Conservation (phyloP, 2,329 filamentous ascomycete genomes). For the Sporothrix humicola region DNA sequence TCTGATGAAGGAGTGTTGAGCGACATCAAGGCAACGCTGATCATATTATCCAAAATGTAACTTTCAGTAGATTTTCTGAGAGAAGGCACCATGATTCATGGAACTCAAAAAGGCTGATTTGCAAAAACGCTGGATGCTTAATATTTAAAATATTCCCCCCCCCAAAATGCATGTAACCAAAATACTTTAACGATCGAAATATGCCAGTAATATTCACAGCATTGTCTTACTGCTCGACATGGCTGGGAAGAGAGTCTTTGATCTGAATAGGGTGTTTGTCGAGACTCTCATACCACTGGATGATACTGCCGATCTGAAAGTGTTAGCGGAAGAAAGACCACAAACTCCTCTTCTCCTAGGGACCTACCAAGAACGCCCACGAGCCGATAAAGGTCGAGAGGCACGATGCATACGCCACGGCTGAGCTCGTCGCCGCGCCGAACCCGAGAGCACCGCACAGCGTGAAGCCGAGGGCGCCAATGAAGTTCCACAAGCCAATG, state of each 20-base stretch:
- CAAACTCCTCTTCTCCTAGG: not conserved
- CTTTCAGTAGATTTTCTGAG: not conserved
- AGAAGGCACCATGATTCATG: not conserved
- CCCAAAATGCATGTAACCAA: not conserved
- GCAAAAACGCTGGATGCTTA: no score
- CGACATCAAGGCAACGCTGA: not conserved
- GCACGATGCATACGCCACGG: conserved; percentile 54
- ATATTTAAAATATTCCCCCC: no score
- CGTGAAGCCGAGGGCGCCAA: conserved; percentile 68
- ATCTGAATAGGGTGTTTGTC: conserved; percentile 45
- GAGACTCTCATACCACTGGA: conserved; percentile 46
- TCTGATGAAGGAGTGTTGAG: not conserved
- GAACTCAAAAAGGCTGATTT: no score
- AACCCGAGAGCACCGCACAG: conserved; percentile 64
- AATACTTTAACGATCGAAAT: not conserved
- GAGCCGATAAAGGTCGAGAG: conserved; percentile 58
- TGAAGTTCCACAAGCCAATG: conserved; percentile 68
- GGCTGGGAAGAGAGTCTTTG: conserved; percentile 25
- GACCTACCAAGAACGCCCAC: conserved; percentile 54
- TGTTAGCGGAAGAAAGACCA: conserved; percentile 25
- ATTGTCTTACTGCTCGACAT: not conserved
- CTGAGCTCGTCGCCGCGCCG: conserved; percentile 47
- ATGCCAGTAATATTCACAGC: no score
- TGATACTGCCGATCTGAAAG: conserved; percentile 42
- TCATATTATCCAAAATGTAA: not conserved